Evolutionary conservation across 2,329 filamentous ascomycete genomes (phyloP).

Genomic region (Colletotrichum tropicicola): DNA sequence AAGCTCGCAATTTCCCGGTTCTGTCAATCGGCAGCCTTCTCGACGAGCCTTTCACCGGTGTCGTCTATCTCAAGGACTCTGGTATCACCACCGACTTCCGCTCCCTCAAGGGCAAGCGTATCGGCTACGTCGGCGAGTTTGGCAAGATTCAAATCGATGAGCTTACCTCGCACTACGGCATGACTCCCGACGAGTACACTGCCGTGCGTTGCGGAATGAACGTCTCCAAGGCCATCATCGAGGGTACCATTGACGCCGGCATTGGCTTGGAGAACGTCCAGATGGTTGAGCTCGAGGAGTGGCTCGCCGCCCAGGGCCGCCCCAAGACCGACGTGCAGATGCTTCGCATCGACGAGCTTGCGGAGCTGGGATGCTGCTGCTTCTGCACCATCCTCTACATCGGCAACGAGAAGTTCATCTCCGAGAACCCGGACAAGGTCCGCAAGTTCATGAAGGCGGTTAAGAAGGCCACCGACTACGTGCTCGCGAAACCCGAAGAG

Average conservation of each 20-base stretch:
- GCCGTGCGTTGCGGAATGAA: constrained; percentile 85
- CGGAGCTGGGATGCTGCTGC: constrained; percentile 83
- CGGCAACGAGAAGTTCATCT: constrained; percentile 76
- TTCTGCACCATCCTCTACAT: constrained; percentile 87
- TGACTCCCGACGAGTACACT: constrained; percentile 77
- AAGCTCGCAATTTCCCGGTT: constrained; percentile 79
- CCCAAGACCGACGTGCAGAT: constrained; percentile 77
- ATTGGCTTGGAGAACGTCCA: constrained; percentile 84
- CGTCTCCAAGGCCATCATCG: constrained; percentile 79
- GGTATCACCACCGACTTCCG: constrained; percentile 81
- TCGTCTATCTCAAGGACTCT: constrained; percentile 78
- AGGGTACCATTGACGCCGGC: constrained; percentile 77
- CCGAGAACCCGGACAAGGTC: constrained; percentile 72
- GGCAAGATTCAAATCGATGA: constrained; percentile 88
- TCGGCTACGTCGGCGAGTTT: constrained; percentile 84
- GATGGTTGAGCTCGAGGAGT: constrained; percentile 84
- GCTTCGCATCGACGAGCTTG: constrained; percentile 83
- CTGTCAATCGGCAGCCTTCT: constrained; percentile 78
- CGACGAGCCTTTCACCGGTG: constrained; percentile 82
- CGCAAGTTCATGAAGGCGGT: constrained; percentile 75
- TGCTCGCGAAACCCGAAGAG: constrained; percentile 68
- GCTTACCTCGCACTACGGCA: constrained; percentile 80
- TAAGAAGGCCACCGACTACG: constrained; percentile 78
- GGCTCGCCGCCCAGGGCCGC: constrained; percentile 71
- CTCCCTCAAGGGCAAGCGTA: constrained; percentile 78